phyloP scores from a whole-genome alignment of 2,329 filamentous ascomycete genomes.

The Colletotrichum ledebouriae region DNA sequence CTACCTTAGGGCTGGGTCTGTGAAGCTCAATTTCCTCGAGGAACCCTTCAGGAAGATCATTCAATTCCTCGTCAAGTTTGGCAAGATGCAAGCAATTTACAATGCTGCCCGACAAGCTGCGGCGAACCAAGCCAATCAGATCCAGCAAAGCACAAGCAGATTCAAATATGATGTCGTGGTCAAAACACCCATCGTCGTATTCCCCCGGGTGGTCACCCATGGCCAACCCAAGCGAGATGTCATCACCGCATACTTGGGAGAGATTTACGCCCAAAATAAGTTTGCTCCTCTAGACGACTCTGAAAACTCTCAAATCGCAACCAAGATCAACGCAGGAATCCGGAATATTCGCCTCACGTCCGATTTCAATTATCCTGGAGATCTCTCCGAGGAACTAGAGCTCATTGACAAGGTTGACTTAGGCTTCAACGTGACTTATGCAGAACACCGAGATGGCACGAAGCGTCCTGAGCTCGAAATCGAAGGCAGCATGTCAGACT shows the following conservation, averaged over 20 bases:
- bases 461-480: constrained; percentile 93
- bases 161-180: constrained; percentile 95
- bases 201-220: constrained; percentile 82
- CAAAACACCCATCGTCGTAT: constrained; percentile 96
- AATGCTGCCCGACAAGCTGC: constrained; percentile 96
- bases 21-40: constrained; percentile 97
- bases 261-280: constrained; percentile 96
- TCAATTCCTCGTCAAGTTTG: constrained; percentile 97
- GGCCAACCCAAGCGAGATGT: constrained; percentile 81
- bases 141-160: constrained; percentile 89
- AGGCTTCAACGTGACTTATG: constrained; percentile 90
- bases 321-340: constrained; percentile 91
- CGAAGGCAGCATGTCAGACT: constrained; percentile 90
- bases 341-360: constrained; percentile 93
- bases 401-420: constrained; percentile 98
- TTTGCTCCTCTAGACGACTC: constrained; percentile 89
- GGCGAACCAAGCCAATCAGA: constrained; percentile 90
- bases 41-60: constrained; percentile 99
- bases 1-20: constrained; percentile 89
- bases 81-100: constrained; percentile 99
- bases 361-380: constrained; percentile 83
- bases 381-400: constrained; percentile 85
- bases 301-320: constrained; percentile 79
- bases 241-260: constrained; percentile 92
- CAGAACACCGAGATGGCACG: constrained; percentile 82